Percentiles rank a stretch among this genome's conserved stretches.
Conservation (phyloP, 176 grass and related monocot genomes). For the Secale cereale region DNA sequence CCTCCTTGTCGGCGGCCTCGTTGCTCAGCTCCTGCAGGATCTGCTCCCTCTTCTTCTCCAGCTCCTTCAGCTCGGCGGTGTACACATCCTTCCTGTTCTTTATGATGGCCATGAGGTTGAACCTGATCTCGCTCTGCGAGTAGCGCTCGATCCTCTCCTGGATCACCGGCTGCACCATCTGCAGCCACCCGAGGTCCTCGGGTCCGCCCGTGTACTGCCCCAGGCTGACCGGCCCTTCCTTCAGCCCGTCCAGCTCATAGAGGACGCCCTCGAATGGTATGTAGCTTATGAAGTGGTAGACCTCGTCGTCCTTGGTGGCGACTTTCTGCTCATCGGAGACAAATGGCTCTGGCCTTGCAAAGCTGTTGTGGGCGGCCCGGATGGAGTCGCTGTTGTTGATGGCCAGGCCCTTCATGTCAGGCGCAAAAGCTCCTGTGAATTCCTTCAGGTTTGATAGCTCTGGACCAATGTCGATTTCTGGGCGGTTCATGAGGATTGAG, state of each 20-base stretch:
- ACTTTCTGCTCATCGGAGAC: slow-evolving; percentile 84
- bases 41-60: slow-evolving; percentile 74
- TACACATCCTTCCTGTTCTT: slow-evolving; percentile 90
- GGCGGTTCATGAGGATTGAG: slow-evolving; percentile 84
- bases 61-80: slow-evolving; percentile 58
- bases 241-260: slow-evolving; percentile 89
- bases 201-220: slow-evolving; percentile 60
- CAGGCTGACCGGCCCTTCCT: slow-evolving; percentile 84
- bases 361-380: slow-evolving; percentile 82
- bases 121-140: slow-evolving; percentile 91
- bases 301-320: slow-evolving; percentile 84
- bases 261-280: slow-evolving; percentile 83
- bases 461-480: slow-evolving; percentile 87
- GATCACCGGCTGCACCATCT: slow-evolving; percentile 87
- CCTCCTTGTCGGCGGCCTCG: not conserved
- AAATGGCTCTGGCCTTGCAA: slow-evolving; percentile 95
- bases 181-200: slow-evolving; percentile 68
- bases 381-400: slow-evolving; percentile 95
- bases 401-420: slow-evolving; percentile 88
- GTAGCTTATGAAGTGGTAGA: slow-evolving; percentile 98
- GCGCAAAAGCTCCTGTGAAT: slow-evolving; percentile 81
- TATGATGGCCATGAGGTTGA: slow-evolving; percentile 95
- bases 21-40: slow-evolving; percentile 65
- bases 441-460: slow-evolving; percentile 85
- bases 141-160: slow-evolving; percentile 84